phyloP scores from a whole-genome alignment of 1,284 basidiomycete species.

The Somion occarium region DNA sequence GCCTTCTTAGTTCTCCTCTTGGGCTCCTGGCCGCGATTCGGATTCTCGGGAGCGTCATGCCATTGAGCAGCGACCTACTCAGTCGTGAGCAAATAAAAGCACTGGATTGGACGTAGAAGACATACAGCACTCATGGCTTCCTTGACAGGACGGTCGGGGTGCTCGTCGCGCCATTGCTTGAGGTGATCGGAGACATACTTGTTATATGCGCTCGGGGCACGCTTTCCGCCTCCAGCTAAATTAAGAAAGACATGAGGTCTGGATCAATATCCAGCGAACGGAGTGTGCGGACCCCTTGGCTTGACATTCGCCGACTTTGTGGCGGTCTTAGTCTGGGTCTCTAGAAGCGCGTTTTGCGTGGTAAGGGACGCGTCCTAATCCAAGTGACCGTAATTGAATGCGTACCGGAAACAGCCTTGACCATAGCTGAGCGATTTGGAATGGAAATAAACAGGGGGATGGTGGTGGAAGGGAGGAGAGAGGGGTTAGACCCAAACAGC shows the following conservation, averaged over 20 bases:
- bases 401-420: conserved; percentile 32
- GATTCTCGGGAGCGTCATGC: conserved; percentile 54
- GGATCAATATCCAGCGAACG: background rate
- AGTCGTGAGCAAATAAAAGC: background rate
- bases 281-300: conserved; percentile 20
- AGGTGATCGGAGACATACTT: conserved; percentile 48
- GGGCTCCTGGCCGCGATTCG: conserved; percentile 47
- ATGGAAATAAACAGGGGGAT: background rate
- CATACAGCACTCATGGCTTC: conserved; percentile 49
- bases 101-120: conserved; percentile 30
- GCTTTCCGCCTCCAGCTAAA: conserved; percentile 28
- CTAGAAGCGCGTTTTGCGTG: conserved; percentile 23
- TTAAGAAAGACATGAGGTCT: conserved; percentile 10
- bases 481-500: conserved; percentile 3
- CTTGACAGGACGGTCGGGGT: conserved; percentile 42
- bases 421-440: conserved; percentile 31
- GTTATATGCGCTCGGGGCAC: conserved; percentile 50
- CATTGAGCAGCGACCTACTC: conserved; percentile 47
- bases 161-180: conserved; percentile 47
- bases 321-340: conserved; percentile 45
- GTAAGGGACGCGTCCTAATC: conserved; percentile 3
- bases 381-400: background rate
- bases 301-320: conserved; percentile 44
- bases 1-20: conserved; percentile 30
- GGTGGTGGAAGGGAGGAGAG: conserved; percentile 9